These are phyloP conservation scores for Byssothecium circinans DNA, from an alignment of 2,329 filamentous ascomycete genomes.

Conservation along the genomic window DNA sequence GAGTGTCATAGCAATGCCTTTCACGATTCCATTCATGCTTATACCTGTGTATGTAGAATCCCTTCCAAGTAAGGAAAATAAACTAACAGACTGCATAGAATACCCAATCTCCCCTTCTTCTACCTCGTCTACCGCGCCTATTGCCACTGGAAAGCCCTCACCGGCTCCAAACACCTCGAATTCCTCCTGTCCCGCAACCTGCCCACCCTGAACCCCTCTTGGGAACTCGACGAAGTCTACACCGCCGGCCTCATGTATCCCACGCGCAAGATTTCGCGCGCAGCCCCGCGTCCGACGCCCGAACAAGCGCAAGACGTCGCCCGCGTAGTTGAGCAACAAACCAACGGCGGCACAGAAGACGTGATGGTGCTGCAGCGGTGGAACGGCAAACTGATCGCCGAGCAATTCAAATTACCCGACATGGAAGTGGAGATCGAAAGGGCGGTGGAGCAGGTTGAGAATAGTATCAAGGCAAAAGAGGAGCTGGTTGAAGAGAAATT, in stretches of 20 bases:
- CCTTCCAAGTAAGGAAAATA: constrained; percentile 1
- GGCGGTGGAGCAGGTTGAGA: constrained; percentile 55
- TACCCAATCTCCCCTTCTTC: constrained; percentile 96
- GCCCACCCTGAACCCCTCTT: constrained; percentile 66
- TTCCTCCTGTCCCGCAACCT: constrained; percentile 77
- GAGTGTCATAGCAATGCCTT: constrained; percentile 64
- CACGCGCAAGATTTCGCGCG: constrained; percentile 44
- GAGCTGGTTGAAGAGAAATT: constrained; percentile 41
- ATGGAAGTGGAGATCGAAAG: constrained; percentile 58
- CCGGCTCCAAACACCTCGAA: constrained; percentile 81
- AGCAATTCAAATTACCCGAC: constrained; percentile 52
- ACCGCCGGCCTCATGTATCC: constrained; percentile 52
- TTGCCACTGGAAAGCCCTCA: constrained; percentile 61
- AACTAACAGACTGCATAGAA: constrained; percentile 51
- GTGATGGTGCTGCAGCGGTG: constrained; percentile 54
- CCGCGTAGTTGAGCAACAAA: constrained; percentile 42
- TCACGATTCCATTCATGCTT: constrained; percentile 78
- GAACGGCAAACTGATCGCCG: constrained; percentile 56
- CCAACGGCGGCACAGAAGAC: constrained; percentile 47
- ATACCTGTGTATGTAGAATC: constrained; percentile 73
- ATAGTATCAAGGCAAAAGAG: constrained; percentile 45
- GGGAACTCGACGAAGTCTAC: constrained; percentile 75
- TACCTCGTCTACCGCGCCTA: constrained; percentile 87
- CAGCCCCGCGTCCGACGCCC: constrained; percentile 39
- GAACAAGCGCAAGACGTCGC: constrained; percentile 45